phyloP scores from a whole-genome alignment of 2,329 filamentous ascomycete genomes.

The Pestalotiopsis sp. region DNA sequence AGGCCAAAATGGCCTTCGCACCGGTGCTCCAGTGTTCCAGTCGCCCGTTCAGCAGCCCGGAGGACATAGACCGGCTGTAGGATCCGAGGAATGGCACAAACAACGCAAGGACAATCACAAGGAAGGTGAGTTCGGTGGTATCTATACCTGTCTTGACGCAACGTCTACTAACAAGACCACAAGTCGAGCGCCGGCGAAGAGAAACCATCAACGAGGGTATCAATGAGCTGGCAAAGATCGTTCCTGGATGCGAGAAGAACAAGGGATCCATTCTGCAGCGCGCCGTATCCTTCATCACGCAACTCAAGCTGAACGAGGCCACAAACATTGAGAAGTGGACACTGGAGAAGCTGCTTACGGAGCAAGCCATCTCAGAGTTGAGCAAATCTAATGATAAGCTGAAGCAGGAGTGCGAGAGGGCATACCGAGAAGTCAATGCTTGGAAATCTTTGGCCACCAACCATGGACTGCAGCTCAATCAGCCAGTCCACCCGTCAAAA shows the following conservation, averaged over 20 bases:
- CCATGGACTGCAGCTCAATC: conserved; percentile 54
- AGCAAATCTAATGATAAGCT: conserved; percentile 86
- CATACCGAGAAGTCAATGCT: conserved; percentile 76
- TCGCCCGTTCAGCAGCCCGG: conserved; percentile 21
- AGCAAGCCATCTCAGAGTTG: conserved; percentile 87
- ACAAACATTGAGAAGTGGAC: conserved; percentile 96
- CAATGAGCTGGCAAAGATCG: conserved; percentile 96
- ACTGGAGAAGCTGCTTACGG: conserved; percentile 84
- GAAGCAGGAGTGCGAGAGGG: conserved; percentile 76
- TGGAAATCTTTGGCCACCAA: conserved; percentile 74
- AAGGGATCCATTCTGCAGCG: conserved; percentile 95
- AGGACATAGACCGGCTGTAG: conserved; percentile 78
- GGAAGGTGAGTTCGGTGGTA: conserved; percentile 68
- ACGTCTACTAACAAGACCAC: conserved; percentile 21
- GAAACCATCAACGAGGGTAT: conserved; percentile 99
- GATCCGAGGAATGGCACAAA: conserved; percentile 97
- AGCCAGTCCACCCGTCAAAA: conserved; percentile 31
- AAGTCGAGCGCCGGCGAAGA: conserved; percentile 92
- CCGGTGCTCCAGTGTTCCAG: not conserved
- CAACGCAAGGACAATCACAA: conserved; percentile 98
- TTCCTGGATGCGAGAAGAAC: conserved; percentile 97
- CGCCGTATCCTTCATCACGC: conserved; percentile 90
- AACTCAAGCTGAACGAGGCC: conserved; percentile 91
- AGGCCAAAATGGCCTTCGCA: conserved; percentile 42
- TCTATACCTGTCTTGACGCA: not conserved